Conservation (phyloP, 257 asterid species). For the Eucommia ulmoides region DNA sequence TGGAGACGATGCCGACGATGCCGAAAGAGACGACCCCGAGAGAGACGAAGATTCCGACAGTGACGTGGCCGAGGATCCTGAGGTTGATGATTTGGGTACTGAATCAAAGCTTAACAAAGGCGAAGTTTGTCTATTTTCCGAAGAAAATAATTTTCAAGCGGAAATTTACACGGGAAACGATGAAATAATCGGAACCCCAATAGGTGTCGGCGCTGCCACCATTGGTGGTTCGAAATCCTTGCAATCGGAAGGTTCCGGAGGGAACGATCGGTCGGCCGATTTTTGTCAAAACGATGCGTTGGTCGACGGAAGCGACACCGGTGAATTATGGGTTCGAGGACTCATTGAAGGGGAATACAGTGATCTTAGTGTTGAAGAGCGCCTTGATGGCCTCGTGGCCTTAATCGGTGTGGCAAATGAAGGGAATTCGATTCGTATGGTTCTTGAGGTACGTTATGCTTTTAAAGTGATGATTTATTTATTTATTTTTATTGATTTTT, state of each 20-base stretch:
- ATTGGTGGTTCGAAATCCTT: conserved; percentile 11
- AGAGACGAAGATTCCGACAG: conserved; percentile 69
- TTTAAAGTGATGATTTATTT: too few species aligned
- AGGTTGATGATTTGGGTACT: conserved; percentile 43
- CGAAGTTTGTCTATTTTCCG: conserved; percentile 23
- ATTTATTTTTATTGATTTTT: too few species aligned
- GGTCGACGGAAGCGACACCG: conserved; percentile 37
- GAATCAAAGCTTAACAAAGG: conserved; percentile 18
- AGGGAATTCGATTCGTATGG: conserved; percentile 64
- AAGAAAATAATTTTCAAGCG: conserved; percentile 11
- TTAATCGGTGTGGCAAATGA: conserved; percentile 69
- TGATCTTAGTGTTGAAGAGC: conserved; percentile 69
- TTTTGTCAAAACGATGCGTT: conserved; percentile 23
- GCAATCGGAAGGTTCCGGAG: conserved; percentile 19
- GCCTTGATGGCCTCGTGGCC: conserved; percentile 69
- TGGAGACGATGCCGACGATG: conserved; percentile 52
- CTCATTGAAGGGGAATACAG: conserved; percentile 78
- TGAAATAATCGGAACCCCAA: conserved; percentile 19
- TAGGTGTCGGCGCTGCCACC: conserved; percentile 11
- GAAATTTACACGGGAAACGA: conserved; percentile 12
- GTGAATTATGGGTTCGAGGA: conserved; percentile 80
- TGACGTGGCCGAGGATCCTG: conserved; percentile 64
- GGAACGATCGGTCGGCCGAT: conserved; percentile 16
- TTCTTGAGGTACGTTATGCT: conserved; percentile 72
- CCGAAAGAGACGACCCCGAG: conserved; percentile 57